Conservation (phyloP, 192 early-diverging fungal species). For the Martensiomyces pterosporus region DNA sequence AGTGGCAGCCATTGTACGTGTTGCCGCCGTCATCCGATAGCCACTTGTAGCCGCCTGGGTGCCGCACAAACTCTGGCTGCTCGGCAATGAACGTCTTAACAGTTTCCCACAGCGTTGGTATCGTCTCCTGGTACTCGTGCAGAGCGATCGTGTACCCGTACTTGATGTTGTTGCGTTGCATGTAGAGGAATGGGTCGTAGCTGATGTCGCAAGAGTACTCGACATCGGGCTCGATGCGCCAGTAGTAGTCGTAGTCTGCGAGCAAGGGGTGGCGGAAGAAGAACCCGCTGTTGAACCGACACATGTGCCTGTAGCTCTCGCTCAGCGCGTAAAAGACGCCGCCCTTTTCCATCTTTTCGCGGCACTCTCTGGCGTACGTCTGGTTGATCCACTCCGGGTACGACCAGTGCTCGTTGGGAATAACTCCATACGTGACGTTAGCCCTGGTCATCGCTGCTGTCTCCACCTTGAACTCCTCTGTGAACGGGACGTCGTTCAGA, state of each 20-base stretch:
- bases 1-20: slow-evolving; percentile 78
- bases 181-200: slow-evolving; percentile 78
- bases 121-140: slow-evolving; percentile 63
- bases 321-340: slow-evolving; percentile 61
- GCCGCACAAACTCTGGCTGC: slow-evolving; percentile 51
- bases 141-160: slow-evolving; percentile 79
- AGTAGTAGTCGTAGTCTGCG: slow-evolving; percentile 75
- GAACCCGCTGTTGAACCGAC: slow-evolving; percentile 74
- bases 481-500: slow-evolving; percentile 75
- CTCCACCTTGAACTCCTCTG: slow-evolving; percentile 59
- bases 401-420: slow-evolving; percentile 75
- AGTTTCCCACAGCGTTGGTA: slow-evolving; percentile 69
- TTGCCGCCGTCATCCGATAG: slow-evolving; percentile 53
- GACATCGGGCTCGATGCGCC: slow-evolving; percentile 84
- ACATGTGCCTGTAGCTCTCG: slow-evolving; percentile 75
- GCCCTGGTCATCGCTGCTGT: slow-evolving; percentile 56
- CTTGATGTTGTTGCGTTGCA: slow-evolving; percentile 72
- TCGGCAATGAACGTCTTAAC: slow-evolving; percentile 52
- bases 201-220: slow-evolving; percentile 75
- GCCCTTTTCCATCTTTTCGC: slow-evolving; percentile 53
- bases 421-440: slow-evolving; percentile 58
- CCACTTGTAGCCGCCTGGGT: slow-evolving; percentile 48
- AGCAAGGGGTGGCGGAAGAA: slow-evolving; percentile 71
- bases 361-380: slow-evolving; percentile 48
- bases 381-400: slow-evolving; percentile 76